These are phyloP conservation scores for Calycina herbarum DNA, from an alignment of 2,329 filamentous ascomycete genomes.

Conservation along the genomic window DNA sequence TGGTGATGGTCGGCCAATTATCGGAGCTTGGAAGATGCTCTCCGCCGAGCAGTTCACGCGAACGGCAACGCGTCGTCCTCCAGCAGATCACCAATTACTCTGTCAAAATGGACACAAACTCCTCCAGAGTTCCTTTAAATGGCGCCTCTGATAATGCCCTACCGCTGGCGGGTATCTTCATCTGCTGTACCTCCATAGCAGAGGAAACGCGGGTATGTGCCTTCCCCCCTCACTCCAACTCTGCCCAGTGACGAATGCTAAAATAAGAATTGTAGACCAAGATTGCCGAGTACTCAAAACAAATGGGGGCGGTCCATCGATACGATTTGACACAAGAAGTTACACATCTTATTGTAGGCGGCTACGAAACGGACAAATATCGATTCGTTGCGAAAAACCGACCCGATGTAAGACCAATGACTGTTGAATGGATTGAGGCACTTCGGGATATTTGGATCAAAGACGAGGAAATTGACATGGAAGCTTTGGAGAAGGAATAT, in stretches of 20 bases:
- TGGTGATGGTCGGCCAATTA: too few relatives aligned
- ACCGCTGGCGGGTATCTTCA: constrained; percentile 67
- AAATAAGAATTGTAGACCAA: constrained; percentile 43
- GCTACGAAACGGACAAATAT: constrained; percentile 89
- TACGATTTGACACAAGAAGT: constrained; percentile 94
- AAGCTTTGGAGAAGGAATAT: constrained; percentile 65
- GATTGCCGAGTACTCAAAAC: constrained; percentile 62
- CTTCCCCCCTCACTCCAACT: neutral
- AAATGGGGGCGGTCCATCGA: constrained; percentile 86
- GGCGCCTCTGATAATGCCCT: constrained; percentile 24
- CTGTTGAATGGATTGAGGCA: constrained; percentile 80
- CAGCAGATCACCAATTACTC: neutral
- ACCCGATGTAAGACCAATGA: constrained; percentile 80
- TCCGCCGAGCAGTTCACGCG: neutral
- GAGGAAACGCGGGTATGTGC: constrained; percentile 72
- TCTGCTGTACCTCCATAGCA: constrained; percentile 86
- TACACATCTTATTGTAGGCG: constrained; percentile 90
- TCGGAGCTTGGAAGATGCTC: too few relatives aligned
- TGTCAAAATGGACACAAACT: constrained; percentile 2
- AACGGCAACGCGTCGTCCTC: neutral
- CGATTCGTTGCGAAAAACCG: constrained; percentile 89
- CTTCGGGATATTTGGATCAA: constrained; percentile 78
- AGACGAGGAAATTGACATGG: constrained; percentile 73
- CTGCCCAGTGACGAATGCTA: constrained; percentile 1
- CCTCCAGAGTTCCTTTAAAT: constrained; percentile 24